Base-by-base conservation (phyloP, 352 stramenopile genomes). In the Pythium sukuiense region DNA sequence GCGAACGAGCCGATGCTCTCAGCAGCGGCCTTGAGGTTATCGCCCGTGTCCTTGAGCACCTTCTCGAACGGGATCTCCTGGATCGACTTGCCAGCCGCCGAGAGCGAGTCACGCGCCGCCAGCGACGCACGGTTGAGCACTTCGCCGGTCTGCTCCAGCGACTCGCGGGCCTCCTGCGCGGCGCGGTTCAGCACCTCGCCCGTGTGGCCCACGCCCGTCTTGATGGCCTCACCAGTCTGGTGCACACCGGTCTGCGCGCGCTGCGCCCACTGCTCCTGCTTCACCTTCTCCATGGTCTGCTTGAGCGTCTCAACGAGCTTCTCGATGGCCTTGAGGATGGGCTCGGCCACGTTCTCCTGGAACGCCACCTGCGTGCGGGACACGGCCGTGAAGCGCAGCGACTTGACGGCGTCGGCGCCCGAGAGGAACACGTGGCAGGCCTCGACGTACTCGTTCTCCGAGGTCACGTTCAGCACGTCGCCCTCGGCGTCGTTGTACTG, bases 61-160 rank as follows among this genome's bases (percentile, higher is more conserved):
- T 91, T 80, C 57, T 95, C 87, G 46, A 95, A 92, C 9, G 86
- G 85, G 37, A 93, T 92, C 37, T 95, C 87, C 66, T 93, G 82
- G 39, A 95, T 74, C 56, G 73, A 76, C 41, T 63, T 63, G 59
- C 67, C 61, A 14, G 67, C 67, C 20, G 61, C 67, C 46, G 39
- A 62, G 27, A 73, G 61, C 60, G 66, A 72, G n/a, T 68, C 66
- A 39, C 66, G 66, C 14, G 66, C 66, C 2, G 61, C 65, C 14
- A 60, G 39, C 55, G 63, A 59, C 16, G 62, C 62, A 35, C 62
- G 62, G 14, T 92, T 82, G 32, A 93, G 71, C 60, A 74, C 74
- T 32, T 65, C 48, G 33, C 66, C 59, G 16, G 66, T 65, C 13
- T 65, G 50, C 6, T 61, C 63, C 11, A 72, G 54, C 67, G 67